phyloP scores from a whole-genome alignment of 2,329 filamentous ascomycete genomes.

The Lecanicillium sp. region DNA sequence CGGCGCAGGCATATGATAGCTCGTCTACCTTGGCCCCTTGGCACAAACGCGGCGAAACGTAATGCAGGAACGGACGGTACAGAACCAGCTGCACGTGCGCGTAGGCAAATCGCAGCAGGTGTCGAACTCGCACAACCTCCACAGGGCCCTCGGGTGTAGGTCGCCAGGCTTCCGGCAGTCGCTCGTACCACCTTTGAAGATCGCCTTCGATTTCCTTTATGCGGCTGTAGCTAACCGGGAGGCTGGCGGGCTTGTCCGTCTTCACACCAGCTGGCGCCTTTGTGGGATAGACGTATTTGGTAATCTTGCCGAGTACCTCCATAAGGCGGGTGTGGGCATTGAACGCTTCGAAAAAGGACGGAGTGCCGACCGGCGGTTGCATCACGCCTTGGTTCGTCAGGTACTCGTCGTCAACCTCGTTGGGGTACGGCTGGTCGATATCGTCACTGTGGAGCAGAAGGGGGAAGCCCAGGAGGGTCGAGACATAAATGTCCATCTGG shows the following conservation, averaged over 20 bases:
- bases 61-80: conserved; percentile 78
- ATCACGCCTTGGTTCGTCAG: conserved; percentile 53
- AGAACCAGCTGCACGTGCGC: conserved; percentile 77
- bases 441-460: conserved; percentile 56
- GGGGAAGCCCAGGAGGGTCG: conserved; percentile 59
- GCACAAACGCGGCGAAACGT: conserved; percentile 59
- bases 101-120: conserved; percentile 70
- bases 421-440: conserved; percentile 57
- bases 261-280: conserved; percentile 43
- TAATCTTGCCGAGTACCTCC: conserved; percentile 55
- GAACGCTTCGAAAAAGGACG: conserved; percentile 56
- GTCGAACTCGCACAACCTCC: conserved; percentile 66
- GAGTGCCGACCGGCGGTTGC: conserved; percentile 44
- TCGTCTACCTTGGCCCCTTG: conserved; percentile 58
- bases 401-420: conserved; percentile 59
- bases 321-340: conserved; percentile 59
- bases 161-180: conserved; percentile 66
- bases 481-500: conserved; percentile 65
- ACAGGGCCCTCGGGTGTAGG: conserved; percentile 70
- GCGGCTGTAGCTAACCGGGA: conserved; percentile 54
- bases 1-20: conserved; percentile 67
- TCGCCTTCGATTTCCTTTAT: conserved; percentile 59
- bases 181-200: conserved; percentile 55
- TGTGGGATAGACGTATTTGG: conserved; percentile 58
- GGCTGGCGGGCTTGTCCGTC: conserved; percentile 38